Base-by-base conservation (phyloP, 1,139 yeast genomes). In the Suhomyces terraborum region DNA sequence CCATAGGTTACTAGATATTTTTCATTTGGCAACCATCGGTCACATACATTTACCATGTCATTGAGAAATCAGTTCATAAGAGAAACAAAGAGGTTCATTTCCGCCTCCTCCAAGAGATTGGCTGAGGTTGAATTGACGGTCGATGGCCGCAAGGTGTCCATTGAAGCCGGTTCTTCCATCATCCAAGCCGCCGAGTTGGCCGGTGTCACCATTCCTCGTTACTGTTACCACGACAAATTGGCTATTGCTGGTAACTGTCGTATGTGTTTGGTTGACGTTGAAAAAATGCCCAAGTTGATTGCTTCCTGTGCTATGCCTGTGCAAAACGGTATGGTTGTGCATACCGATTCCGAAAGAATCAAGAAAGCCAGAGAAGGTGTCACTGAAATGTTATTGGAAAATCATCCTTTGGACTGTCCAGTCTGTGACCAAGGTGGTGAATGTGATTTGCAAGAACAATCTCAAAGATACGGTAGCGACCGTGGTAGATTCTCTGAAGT, bases 341-440 rank as follows among this genome's bases (percentile, higher is more conserved):
- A 83, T 59, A 88, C 96, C 41, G 80, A 83, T 61, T 72, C 86
- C 26, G 94, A 85, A 54, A 80, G 89, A 61, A 88, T 87, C 52
- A 82, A 80, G 63, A 82, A 84, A 66, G 89, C 94, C 32, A 79
- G 95, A 62, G 96, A 88, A 66, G 94, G 94, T 58, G 95, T 88
- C 53, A 87, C 95, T 37, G 96, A 88, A 66, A 84, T 88, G 83
- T 69, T 88, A 52, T 76, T 88, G 53, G 89, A 88, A 56, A 88
- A 88, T 73, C 96, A 88, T 70, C 96, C 96, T 25, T 76, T 88
- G 61, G 96, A 88, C 68, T 88, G 95, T 69, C 96, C 95, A 28
- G 85, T 88, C 41, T 88, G 96, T 67, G 96, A 88, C 67, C 95
- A 88, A 68, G 96, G 95, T 68, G 95, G 95, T 53, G 96, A 88